A percentile compares a stretch with the other conserved stretches of the same genome.
phyloP scores from a whole-genome alignment of 495 filamentous ascomycete species.

The Pyronema domesticum region DNA sequence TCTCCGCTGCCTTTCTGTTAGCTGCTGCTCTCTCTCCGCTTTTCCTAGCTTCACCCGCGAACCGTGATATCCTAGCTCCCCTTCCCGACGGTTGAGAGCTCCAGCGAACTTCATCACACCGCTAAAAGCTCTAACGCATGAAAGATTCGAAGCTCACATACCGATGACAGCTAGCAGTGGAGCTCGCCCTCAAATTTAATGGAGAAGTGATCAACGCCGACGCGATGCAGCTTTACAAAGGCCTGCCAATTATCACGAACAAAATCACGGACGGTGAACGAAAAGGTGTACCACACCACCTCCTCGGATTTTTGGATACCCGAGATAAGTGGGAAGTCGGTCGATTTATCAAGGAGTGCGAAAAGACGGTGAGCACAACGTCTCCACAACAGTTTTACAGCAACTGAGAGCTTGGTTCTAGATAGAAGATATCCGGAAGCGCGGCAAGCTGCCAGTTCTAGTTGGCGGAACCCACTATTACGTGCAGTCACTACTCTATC shows the following conservation, averaged over 20 bases:
- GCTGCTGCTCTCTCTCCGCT: no score
- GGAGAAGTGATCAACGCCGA: conserved; percentile 97
- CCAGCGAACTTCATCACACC: conserved; percentile 3
- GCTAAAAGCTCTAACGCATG: neutral
- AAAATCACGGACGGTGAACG: conserved; percentile 61
- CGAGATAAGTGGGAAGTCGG: conserved; percentile 64
- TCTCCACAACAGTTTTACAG: neutral
- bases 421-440: conserved; percentile 57
- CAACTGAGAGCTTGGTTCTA: conserved; percentile 4
- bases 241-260: conserved; percentile 89
- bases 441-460: conserved; percentile 69
- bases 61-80: no score
- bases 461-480: conserved; percentile 96
- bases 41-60: no score
- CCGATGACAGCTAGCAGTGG: conserved; percentile 61
- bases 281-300: conserved; percentile 71
- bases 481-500: conserved; percentile 66
- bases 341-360: conserved; percentile 50
- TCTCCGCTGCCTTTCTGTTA: conserved; percentile 6
- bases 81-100: no score
- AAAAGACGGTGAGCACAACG: conserved; percentile 28
- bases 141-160: neutral
- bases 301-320: conserved; percentile 58
- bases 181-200: conserved; percentile 63
- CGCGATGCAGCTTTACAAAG: conserved; percentile 96